These are phyloP conservation scores for Solanum virginianum DNA, from an alignment of 257 asterid species.

Conservation along the genomic window DNA sequence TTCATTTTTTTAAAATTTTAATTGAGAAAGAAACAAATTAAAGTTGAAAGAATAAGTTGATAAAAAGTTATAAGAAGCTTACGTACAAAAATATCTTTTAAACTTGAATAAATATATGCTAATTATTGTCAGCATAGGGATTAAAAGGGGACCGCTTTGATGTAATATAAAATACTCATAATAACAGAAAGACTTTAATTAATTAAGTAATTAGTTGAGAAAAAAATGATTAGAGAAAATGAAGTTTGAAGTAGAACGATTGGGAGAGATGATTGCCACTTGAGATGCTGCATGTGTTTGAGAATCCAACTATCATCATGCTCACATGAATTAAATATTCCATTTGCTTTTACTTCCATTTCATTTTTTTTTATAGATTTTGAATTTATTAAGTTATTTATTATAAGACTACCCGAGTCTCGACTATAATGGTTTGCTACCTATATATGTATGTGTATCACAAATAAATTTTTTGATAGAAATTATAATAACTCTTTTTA, in stretches of 20 bases:
- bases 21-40: neutral
- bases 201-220: neutral
- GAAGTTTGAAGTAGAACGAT: neutral
- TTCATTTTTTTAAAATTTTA: neutral
- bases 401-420: too few relatives aligned
- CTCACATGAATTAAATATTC: conserved; percentile 8
- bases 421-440: too few relatives aligned
- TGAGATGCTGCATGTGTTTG: conserved; percentile 17
- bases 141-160: neutral
- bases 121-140: neutral
- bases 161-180: neutral
- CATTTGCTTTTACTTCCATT: neutral
- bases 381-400: too few relatives aligned
- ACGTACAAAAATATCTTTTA: neutral
- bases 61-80: neutral
- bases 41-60: neutral
- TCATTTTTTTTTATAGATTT: neutral
- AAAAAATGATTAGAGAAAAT: conserved; percentile 3
- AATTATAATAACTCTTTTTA: too few relatives aligned
- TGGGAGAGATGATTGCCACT: conserved; percentile 20
- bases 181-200: neutral
- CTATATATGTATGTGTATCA: too few relatives aligned
- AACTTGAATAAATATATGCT: neutral
- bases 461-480: too few relatives aligned
- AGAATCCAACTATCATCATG: conserved; percentile 23